Evolutionary conservation across 140 eudicot species (phyloP), one percentile per base, ranked within the genome.

Genomic region (Erigeron philadelphicus): DNA sequence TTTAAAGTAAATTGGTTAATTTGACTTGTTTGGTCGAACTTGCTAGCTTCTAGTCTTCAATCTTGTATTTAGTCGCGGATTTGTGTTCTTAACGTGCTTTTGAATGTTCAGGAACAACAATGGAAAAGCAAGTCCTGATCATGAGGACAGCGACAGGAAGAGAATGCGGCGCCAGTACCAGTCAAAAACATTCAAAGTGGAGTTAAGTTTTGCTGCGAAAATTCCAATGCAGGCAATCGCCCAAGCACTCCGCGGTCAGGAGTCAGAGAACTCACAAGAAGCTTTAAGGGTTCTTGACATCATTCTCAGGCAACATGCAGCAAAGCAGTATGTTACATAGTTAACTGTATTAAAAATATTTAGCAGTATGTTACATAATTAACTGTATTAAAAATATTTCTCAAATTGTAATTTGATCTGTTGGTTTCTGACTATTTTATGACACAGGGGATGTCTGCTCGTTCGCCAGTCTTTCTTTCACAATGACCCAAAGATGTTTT

Each of bases 191-290:
- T 88, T 70, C 25, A 85, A 83, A 73, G 96, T 88, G 58, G 96
- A 83, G 75, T 61, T 88, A 11, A 85, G 87, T 66, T 88, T 78
- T 77, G 93, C 96, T 7, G 92, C 92, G 6, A 88, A 85, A 68
- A 88, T 88, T 23, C 96, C 96, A 2, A 85, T 88, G 92, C 89
- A 85, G 50, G 84, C 89, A 5, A 85, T 88, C 61, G 93, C 84
- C 0, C 82, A 81, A 75, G 96, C 93, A 25, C 57, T 88, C 11
- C 86, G 89, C 1, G 96, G 96, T 56, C 89, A 83, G 54, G 96
- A 85, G 57, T 74, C 87, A 0, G 90, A 82, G 72, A 82, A 82
- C 71, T 81, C 88, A 38, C 78, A 65, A 53, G 96, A 89, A 71
- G 96, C 96, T 4, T 43, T 89, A 9, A 72, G 96, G 62, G 96